phyloP scores from a whole-genome alignment of 2,329 filamentous ascomycete species.

The Rhytidhysteron rufulum region DNA sequence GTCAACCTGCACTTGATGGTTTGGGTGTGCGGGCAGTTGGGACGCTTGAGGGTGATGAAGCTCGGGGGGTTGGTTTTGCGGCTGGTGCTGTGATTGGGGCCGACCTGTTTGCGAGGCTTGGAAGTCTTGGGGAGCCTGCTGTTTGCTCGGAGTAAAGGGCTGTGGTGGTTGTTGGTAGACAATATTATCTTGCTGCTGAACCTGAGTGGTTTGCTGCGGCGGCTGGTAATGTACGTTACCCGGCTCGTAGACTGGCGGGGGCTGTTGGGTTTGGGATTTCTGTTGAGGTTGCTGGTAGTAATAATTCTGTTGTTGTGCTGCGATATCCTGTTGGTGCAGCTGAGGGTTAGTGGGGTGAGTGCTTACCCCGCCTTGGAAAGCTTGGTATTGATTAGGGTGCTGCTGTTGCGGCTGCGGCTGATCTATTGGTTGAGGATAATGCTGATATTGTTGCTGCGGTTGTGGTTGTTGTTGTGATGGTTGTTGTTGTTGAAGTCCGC shows the following conservation, averaged over 20 bases:
- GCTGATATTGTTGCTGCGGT: constrained; percentile 28
- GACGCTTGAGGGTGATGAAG: constrained; percentile 27
- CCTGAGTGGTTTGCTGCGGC: constrained; percentile 20
- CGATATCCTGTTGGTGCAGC: constrained; percentile 23
- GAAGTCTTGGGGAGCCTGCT: constrained; percentile 26
- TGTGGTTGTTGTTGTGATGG: constrained; percentile 16
- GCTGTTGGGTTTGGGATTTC: constrained; percentile 11
- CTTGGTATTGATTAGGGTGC: constrained; percentile 25
- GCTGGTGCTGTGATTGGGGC: constrained; percentile 26
- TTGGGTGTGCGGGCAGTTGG: constrained; percentile 24
- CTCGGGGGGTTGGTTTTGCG: constrained; percentile 28
- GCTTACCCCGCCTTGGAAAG: constrained; percentile 28
- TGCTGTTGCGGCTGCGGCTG: constrained; percentile 16
- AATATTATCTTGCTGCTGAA: constrained; percentile 19
- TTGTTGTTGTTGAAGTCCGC: constrained; percentile 25
- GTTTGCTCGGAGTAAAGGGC: constrained; percentile 18
- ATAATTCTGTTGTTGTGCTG: constrained; percentile 25
- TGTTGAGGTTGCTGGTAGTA: constrained; percentile 30
- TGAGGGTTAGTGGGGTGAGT: constrained; percentile 24
- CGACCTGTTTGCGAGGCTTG: constrained; percentile 23
- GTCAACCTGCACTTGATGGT: constrained; percentile 17
- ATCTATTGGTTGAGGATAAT: constrained; percentile 21
- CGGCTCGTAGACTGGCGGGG: too few relatives aligned
- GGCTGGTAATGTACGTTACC: constrained; percentile 10
- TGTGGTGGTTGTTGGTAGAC: constrained; percentile 27